phyloP scores from a whole-genome alignment of 1,139 yeast genomes.

The Candida tunisiensis region DNA sequence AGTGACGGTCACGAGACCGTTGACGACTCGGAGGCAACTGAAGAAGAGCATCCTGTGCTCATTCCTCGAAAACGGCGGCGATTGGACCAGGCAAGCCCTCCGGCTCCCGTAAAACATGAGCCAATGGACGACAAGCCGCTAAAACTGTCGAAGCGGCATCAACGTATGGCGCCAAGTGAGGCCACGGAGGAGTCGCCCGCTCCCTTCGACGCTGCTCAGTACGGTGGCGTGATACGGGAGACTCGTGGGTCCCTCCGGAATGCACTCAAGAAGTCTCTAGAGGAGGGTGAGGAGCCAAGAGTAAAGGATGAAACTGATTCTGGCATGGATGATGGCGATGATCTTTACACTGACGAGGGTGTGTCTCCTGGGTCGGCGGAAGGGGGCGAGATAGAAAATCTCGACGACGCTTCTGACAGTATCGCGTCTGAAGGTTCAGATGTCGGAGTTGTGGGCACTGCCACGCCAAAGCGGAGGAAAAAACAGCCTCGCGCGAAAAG shows the following conservation, averaged over 20 bases:
- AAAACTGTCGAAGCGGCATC: neutral
- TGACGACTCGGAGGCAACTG: slow-evolving; percentile 1
- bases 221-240: too few relatives aligned
- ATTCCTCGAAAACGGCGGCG: slow-evolving; percentile 6
- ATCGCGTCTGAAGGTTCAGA: too few relatives aligned
- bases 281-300: neutral
- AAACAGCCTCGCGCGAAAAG: slow-evolving; percentile 11
- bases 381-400: too few relatives aligned
- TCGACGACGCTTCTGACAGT: too few relatives aligned
- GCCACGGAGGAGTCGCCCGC: too few relatives aligned
- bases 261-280: too few relatives aligned
- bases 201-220: too few relatives aligned
- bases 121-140: neutral
- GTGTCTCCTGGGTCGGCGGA: slow-evolving; percentile 1
- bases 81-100: slow-evolving; percentile 2
- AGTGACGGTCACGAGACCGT: neutral
- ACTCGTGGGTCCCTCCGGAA: too few relatives aligned
- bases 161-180: neutral
- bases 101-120: slow-evolving; percentile 4
- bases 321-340: slow-evolving; percentile 7
- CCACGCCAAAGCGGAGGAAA: too few relatives aligned
- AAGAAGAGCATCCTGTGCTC: neutral
- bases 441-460: too few relatives aligned
- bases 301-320: neutral
- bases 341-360: slow-evolving; percentile 6